These are phyloP conservation scores for Penicillium nordicum DNA, from an alignment of 2,329 filamentous ascomycete genomes.

Conservation along the genomic window DNA sequence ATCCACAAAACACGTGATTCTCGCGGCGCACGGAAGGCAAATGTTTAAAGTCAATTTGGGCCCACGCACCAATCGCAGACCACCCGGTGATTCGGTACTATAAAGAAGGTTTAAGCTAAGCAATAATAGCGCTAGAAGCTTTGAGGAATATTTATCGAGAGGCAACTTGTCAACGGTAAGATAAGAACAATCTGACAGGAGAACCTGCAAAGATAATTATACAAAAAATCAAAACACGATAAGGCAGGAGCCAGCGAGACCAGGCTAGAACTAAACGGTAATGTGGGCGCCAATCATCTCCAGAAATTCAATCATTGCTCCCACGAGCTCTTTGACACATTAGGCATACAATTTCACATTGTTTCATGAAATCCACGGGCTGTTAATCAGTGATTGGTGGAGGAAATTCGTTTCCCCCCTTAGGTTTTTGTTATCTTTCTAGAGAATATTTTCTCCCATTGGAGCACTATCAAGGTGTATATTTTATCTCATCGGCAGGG, in stretches of 20 bases:
- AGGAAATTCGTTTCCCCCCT: neutral
- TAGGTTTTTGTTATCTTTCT: neutral
- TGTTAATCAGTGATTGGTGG: neutral
- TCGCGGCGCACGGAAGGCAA: neutral
- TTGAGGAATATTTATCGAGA: neutral
- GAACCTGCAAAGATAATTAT: neutral
- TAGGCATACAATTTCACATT: neutral
- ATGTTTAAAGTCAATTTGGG: neutral
- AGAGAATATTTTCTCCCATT: neutral
- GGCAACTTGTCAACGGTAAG: neutral
- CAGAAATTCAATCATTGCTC: neutral
- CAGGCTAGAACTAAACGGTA: neutral
- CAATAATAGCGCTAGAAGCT: neutral
- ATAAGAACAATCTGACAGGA: conserved; percentile 8
- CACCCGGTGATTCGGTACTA: no score
- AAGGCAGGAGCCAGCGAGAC: conserved; percentile 1
- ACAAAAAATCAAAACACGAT: neutral
- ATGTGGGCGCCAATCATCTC: neutral
- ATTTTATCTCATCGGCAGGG: neutral
- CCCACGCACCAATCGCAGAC: neutral
- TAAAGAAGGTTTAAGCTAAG: neutral
- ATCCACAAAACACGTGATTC: neutral
- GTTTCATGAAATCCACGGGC: neutral
- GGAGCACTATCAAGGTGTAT: neutral
- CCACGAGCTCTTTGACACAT: neutral